Conservation (phyloP, 2,329 filamentous ascomycete species). For the Botrytis sinoallii region DNA sequence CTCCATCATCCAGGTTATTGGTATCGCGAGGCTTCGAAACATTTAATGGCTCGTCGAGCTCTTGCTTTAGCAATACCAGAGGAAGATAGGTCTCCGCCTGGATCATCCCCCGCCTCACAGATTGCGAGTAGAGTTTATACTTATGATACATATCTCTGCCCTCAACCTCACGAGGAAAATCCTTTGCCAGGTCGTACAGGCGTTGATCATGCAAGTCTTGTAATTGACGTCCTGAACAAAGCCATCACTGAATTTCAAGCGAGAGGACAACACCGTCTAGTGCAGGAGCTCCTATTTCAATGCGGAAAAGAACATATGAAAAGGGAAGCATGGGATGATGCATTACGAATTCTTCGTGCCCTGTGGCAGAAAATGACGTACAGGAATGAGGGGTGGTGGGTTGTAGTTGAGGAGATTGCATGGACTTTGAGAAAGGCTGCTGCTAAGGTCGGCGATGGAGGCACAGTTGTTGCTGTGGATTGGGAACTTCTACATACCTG, state of each 20-base stretch:
- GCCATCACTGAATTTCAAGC: slow-evolving; percentile 54
- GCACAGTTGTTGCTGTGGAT: slow-evolving; percentile 58
- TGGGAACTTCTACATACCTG: slow-evolving; percentile 62
- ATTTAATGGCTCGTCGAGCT: slow-evolving; percentile 51
- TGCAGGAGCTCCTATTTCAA: slow-evolving; percentile 54
- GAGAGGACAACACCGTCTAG: slow-evolving; percentile 51
- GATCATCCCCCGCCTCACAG: slow-evolving; percentile 46
- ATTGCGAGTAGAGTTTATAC: slow-evolving; percentile 51
- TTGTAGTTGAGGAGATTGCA: slow-evolving; percentile 57
- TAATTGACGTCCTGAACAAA: slow-evolving; percentile 51
- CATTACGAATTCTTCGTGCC: slow-evolving; percentile 52
- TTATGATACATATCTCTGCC: slow-evolving; percentile 66
- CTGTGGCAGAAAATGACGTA: slow-evolving; percentile 58
- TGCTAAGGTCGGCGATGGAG: slow-evolving; percentile 48
- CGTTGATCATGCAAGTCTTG: slow-evolving; percentile 54
- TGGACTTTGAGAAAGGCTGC: slow-evolving; percentile 61
- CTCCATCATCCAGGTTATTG: slow-evolving; percentile 67
- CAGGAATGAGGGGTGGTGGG: slow-evolving; percentile 57
- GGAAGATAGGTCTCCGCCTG: slow-evolving; percentile 54
- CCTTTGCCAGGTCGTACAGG: slow-evolving; percentile 48
- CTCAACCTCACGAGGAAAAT: slow-evolving; percentile 58
- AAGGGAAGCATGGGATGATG: slow-evolving; percentile 51
- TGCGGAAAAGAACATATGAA: slow-evolving; percentile 54
- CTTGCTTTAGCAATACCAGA: slow-evolving; percentile 57
- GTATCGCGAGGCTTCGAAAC: slow-evolving; percentile 59